phyloP scores from a whole-genome alignment of 2,329 filamentous ascomycete species.

The Geosmithia morbida region DNA sequence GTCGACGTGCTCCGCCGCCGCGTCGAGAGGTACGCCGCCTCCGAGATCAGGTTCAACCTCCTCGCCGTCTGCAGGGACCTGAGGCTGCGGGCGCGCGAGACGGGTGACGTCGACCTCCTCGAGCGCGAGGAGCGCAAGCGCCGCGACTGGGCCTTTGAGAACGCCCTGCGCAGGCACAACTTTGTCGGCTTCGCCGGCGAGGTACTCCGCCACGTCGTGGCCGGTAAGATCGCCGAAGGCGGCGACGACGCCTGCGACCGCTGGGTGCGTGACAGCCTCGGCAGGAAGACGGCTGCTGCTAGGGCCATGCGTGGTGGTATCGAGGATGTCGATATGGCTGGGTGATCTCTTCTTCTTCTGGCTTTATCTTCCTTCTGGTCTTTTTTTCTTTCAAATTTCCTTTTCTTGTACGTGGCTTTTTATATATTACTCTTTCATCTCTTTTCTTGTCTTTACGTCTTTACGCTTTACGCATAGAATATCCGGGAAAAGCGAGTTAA shows the following conservation, averaged over 20 bases:
- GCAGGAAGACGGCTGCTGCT: slow-evolving; percentile 6
- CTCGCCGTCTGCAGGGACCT: slow-evolving; percentile 84
- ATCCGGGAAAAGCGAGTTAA: no score
- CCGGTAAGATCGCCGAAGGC: slow-evolving; percentile 53
- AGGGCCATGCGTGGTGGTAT: slow-evolving; percentile 12
- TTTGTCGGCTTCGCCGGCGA: slow-evolving; percentile 94
- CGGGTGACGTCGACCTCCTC: slow-evolving; percentile 69
- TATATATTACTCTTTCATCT: no score
- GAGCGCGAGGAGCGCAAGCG: slow-evolving; percentile 73
- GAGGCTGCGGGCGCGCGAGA: slow-evolving; percentile 59
- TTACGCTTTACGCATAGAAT: no score
- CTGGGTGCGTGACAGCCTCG: slow-evolving; percentile 59
- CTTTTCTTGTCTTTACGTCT: no score
- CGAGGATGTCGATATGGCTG: slow-evolving; percentile 26
- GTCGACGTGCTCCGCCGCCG: slow-evolving; percentile 77
- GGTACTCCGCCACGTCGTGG: slow-evolving; percentile 75
- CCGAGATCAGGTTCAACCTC: slow-evolving; percentile 91
- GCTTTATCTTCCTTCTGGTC: no score
- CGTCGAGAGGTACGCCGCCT: slow-evolving; percentile 68
- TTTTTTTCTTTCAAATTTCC: no score
- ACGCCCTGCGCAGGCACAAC: slow-evolving; percentile 80
- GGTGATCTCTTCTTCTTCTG: neutral
- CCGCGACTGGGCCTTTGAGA: slow-evolving; percentile 85
- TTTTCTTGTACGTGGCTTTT: no score
- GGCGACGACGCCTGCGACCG: slow-evolving; percentile 49